Base-by-base conservation (phyloP, 768 basidiomycete genomes). In the Tricholoma hemisulphureum region DNA sequence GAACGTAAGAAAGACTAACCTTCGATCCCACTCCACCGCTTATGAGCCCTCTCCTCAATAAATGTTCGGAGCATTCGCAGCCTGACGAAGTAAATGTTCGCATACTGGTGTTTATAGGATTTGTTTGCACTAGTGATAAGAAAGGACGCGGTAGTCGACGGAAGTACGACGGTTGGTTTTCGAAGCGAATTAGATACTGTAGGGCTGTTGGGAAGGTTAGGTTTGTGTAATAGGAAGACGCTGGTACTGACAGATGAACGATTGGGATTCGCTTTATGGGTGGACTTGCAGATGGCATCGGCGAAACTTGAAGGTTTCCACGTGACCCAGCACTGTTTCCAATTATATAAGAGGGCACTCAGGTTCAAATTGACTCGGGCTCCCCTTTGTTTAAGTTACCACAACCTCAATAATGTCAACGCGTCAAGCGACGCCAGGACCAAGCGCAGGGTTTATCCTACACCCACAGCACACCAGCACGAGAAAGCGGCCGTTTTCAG, bases 31-130 rank as follows among this genome's bases (percentile, higher is more conserved):
- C 66, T 69, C 83, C 83, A 84, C 60, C 72, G 69, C 21, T 64
- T 59, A 10, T 61, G 57, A 2, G 83, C 82, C 29, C 64, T 69
- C 45, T 76, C 65, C 61, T 79, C 75, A 9, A 83, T 77, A 39
- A 64, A 63, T 14, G 70, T 65, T 51, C 80, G 71, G n/a, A 84
- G 68, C 3, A 72, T 55, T 20, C 72, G 68, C 10, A 84, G 70
- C 21, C 83, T 67, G 23, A 80, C 65, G 63, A 80, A 84, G 68
- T 84, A 84, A 21, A 84, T 83, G 57, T 83, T 83, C 4, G 83
- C 77, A 62, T 83, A 84, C 63, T 84, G 83, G 58, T 81, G 77
- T 58, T 75, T 80, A 65, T 83, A 84, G 1, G 81, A 79, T 65
- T 77, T 80, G 62, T 79, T 73, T 46, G 67, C 66, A 11, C 61